A percentile compares a stretch with the other conserved stretches of the same genome.
Conservation (phyloP, 2,329 filamentous ascomycete genomes). For the Diplocarpon rosae region DNA sequence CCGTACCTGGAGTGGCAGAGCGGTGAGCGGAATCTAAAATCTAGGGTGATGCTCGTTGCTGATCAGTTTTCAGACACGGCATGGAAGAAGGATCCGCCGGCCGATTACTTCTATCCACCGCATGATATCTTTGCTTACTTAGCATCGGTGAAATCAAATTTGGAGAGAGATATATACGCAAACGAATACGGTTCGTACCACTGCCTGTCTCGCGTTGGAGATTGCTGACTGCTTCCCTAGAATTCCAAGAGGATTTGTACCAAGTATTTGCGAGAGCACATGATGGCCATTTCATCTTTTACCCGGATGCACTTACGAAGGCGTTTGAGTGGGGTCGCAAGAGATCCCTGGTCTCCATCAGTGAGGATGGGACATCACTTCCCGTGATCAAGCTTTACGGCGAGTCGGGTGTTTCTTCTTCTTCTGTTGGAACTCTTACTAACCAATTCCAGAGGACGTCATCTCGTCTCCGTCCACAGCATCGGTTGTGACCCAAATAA, state of each 20-base stretch:
- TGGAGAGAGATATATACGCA: constrained; percentile 32
- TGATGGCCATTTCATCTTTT: constrained; percentile 52
- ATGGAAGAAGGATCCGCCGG: constrained; percentile 38
- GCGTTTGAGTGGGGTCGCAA: constrained; percentile 40
- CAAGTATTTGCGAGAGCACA: constrained; percentile 42
- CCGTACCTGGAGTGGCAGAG: constrained; percentile 26
- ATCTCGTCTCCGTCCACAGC: constrained; percentile 31
- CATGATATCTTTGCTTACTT: constrained; percentile 38
- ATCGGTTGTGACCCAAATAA: constrained; percentile 43
- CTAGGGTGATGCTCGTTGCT: background rate
- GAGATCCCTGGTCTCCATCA: constrained; percentile 47
- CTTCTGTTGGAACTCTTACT: background rate
- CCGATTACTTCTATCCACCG: constrained; percentile 37
- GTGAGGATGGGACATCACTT: constrained; percentile 44
- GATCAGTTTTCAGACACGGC: constrained; percentile 17
- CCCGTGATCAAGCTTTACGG: constrained; percentile 45
- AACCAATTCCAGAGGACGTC: constrained; percentile 30
- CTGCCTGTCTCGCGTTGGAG: background rate
- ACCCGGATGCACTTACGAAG: constrained; percentile 39
- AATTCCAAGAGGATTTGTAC: constrained; percentile 35
- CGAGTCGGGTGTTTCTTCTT: constrained; percentile 17
- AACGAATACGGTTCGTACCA: constrained; percentile 34
- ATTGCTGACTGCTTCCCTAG: constrained; percentile 1
- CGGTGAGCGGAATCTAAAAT: constrained; percentile 10
- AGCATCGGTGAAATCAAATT: constrained; percentile 34